Base-by-base conservation (phyloP, 2,329 filamentous ascomycete species). In the Diplodia scrobiculata region DNA sequence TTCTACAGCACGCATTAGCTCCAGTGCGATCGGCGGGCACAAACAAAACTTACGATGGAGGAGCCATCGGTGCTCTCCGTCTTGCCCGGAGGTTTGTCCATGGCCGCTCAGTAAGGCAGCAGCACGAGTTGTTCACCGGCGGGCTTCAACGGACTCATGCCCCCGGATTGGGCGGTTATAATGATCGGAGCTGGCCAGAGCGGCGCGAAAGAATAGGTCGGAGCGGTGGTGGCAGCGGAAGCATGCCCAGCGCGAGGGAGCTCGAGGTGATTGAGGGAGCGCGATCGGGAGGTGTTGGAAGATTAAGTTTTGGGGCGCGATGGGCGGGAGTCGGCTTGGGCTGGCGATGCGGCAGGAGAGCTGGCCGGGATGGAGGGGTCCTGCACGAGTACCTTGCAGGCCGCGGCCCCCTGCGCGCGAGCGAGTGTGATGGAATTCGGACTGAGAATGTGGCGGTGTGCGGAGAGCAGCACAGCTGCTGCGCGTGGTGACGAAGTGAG, bases 31-130 rank as follows among this genome's bases (percentile, higher is more conserved):
- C 38, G 19, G 25, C 13, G 63, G 7, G 50, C 2, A 27, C 21
- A 13, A n/a, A 19, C 6, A n/a, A 29, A 36, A 77, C 87, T 77
- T 78, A 91, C 89, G 72, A 93, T 87, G 69, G 91, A 92, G 67
- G 89, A 89, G 80, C 84, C 89, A 82, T 93, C 91, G 67, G 87
- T 87, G 78, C 86, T 89, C 71, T 91, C 64, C 13, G 53, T 48
- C 82, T 69, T 62, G 45, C 41, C 81, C 78, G 47, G 69, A 60
- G 64, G 69, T 62, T 60, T 71, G 10, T 77, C 76, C 77, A 79
- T 79, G 70, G 53, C 70, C 51, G 13, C 55, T 45, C 29, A 32
- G 48, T 53, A 47, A 51, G 50, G 19, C 25, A 38, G 36, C 55
- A 58, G 58, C 65, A 36, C 48, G 55, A 59, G 45, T 65, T 21